phyloP scores from a whole-genome alignment of 2,329 filamentous ascomycete genomes.

The Onygenales sp. region DNA sequence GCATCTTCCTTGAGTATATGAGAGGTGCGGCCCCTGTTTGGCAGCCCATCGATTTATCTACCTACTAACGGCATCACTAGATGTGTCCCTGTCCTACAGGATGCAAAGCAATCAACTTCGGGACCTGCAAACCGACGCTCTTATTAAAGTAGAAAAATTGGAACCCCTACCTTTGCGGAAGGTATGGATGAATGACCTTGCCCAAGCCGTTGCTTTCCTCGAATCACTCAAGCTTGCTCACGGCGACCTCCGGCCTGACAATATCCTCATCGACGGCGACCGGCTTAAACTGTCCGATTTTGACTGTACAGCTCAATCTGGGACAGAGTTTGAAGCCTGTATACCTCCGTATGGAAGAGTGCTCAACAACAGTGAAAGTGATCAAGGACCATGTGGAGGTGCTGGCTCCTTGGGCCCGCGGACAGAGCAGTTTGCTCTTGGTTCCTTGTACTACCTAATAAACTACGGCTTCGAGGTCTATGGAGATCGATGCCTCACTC shows the following conservation, averaged over 20 bases:
- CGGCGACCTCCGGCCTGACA: slow-evolving; percentile 23
- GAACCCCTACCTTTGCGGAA: slow-evolving; percentile 18
- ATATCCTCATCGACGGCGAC: slow-evolving; percentile 21
- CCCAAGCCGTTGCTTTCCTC: slow-evolving; percentile 22
- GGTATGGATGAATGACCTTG: slow-evolving; percentile 24
- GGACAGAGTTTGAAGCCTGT: slow-evolving; percentile 16
- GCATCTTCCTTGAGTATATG: slow-evolving; percentile 23
- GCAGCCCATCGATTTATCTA: slow-evolving; percentile 2
- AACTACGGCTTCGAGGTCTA: slow-evolving; percentile 25
- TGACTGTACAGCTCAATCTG: slow-evolving; percentile 19
- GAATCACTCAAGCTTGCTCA: slow-evolving; percentile 25
- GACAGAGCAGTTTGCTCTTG: slow-evolving; percentile 23
- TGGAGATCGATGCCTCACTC: slow-evolving; percentile 15
- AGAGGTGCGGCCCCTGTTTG: slow-evolving; percentile 14
- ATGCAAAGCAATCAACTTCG: slow-evolving; percentile 17
- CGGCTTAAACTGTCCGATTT: slow-evolving; percentile 21
- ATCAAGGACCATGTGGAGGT: slow-evolving; percentile 13
- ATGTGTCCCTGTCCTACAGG: slow-evolving; percentile 15
- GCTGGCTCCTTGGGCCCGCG: slow-evolving; percentile 17
- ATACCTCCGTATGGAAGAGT: slow-evolving; percentile 17
- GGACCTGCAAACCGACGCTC: slow-evolving; percentile 13
- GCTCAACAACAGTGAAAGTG: slow-evolving; percentile 13
- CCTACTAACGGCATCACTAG: slow-evolving; percentile 11
- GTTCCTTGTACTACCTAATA: slow-evolving; percentile 22
- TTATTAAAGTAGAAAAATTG: slow-evolving; percentile 18